Percentiles rank a stretch among this genome's conserved stretches.
phyloP scores from a whole-genome alignment of 352 stramenopile species.

The Phytophthora sojae region DNA sequence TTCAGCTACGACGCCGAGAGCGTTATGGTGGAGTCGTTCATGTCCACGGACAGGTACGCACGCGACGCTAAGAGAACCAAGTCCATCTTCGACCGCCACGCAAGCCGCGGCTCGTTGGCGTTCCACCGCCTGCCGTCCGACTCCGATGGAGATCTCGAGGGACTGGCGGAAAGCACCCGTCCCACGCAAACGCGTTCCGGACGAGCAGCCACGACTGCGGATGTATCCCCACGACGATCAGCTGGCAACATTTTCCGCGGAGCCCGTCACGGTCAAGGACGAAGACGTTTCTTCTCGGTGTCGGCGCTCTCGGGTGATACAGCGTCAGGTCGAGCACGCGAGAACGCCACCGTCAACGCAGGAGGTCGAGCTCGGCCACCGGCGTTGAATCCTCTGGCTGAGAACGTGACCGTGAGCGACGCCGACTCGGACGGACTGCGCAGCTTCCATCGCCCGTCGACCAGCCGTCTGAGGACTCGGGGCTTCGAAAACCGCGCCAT shows the following conservation, averaged over 20 bases:
- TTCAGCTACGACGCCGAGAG: constrained; percentile 92
- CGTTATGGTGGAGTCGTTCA: constrained; percentile 91
- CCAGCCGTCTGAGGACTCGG: constrained; percentile 18
- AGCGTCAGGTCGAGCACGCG: neutral
- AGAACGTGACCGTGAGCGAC: constrained; percentile 30
- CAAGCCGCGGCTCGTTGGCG: constrained; percentile 83
- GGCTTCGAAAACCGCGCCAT: constrained; percentile 41
- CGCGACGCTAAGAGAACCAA: constrained; percentile 53
- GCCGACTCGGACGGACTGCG: constrained; percentile 19
- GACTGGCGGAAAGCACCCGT: constrained; percentile 9
- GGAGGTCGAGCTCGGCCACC: constrained; percentile 1
- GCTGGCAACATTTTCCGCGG: constrained; percentile 74
- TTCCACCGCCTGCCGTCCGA: constrained; percentile 68
- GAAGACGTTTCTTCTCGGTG: constrained; percentile 62
- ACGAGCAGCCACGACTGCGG: constrained; percentile 32
- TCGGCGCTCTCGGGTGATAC: constrained; percentile 18
- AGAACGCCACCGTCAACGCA: constrained; percentile 19
- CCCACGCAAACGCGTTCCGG: constrained; percentile 1
- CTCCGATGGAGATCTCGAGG: constrained; percentile 28
- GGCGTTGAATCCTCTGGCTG: constrained; percentile 17
- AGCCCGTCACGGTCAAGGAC: constrained; percentile 60
- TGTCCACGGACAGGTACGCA: constrained; percentile 77
- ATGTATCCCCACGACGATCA: constrained; percentile 37
- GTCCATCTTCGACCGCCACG: constrained; percentile 80
- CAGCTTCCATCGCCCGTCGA: constrained; percentile 32